These are phyloP conservation scores for Saccharomycopsis amapae DNA, from an alignment of 805 yeast genomes.

Conservation along the genomic window DNA sequence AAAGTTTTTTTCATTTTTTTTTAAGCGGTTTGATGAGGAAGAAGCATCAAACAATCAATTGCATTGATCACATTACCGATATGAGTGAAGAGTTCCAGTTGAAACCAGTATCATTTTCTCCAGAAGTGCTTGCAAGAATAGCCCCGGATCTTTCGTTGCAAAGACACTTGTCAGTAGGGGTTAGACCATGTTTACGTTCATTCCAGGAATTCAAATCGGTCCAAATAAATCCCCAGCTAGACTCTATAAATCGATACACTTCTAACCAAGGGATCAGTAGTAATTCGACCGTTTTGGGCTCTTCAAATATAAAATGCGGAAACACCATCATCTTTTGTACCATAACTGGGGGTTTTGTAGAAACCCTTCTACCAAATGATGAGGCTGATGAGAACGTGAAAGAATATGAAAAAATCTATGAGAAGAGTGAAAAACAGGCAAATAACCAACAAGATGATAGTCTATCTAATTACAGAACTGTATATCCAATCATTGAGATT, in stretches of 20 bases:
- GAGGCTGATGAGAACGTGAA: conserved; percentile 36
- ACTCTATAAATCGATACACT: conserved; percentile 14
- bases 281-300: conserved; percentile 44
- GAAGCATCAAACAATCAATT: no score
- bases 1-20: no score
- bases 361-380: conserved; percentile 40
- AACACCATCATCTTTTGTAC: conserved; percentile 67
- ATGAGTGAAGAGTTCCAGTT: conserved; percentile 10
- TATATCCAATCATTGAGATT: conserved; percentile 72
- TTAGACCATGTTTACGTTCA: conserved; percentile 68
- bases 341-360: conserved; percentile 60
- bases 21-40: no score
- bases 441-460: conserved; percentile 25
- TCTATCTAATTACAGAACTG: conserved; percentile 30
- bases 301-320: conserved; percentile 63
- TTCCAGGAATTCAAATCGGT: conserved; percentile 67
- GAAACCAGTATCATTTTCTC: conserved; percentile 59
- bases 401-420: conserved; percentile 33
- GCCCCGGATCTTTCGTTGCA: conserved; percentile 81
- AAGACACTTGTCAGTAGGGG: conserved; percentile 65
- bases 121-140: conserved; percentile 72
- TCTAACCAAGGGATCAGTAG: conserved; percentile 31
- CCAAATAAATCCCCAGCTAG: conserved; percentile 26
- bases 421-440: conserved; percentile 22
- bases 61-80: no score